Evolutionary conservation across 108 stramenopile genomes (phyloP).

Genomic region (Nitzschia sp.): DNA sequence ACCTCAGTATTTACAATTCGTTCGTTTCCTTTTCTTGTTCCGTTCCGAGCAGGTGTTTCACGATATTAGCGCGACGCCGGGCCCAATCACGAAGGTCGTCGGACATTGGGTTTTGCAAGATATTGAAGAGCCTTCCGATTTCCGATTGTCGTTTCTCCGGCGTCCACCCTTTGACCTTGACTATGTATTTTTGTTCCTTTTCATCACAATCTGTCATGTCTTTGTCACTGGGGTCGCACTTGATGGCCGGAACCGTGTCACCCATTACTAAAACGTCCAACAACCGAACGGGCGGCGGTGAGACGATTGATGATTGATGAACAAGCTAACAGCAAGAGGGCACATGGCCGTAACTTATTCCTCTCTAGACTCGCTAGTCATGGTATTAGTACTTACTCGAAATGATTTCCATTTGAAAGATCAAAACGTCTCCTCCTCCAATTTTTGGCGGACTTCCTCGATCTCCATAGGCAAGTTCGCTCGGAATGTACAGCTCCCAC

Average conservation of each 20-base stretch:
- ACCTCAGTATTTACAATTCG: not conserved
- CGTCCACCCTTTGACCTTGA: conserved; percentile 51
- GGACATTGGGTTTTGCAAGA: conserved; percentile 40
- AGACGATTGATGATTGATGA: no score
- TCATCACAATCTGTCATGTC: conserved; percentile 54
- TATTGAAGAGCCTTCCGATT: conserved; percentile 43
- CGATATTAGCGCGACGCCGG: conserved; percentile 21
- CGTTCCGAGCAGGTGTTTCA: conserved; percentile 12
- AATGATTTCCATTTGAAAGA: conserved; percentile 91
- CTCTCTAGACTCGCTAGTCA: no score
- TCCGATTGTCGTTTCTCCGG: conserved; percentile 43
- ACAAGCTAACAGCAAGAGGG: no score
- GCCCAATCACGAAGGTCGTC: conserved; percentile 38
- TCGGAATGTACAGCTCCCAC: conserved; percentile 96
- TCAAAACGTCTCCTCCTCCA: conserved; percentile 72
- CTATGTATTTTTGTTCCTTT: conserved; percentile 61
- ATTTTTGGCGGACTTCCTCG: conserved; percentile 75
- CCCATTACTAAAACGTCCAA: conserved; percentile 15
- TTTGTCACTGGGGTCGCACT: conserved; percentile 41
- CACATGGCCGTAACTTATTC: no score
- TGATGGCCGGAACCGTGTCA: conserved; percentile 44
- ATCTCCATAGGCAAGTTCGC: conserved; percentile 91
- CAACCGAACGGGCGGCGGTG: no score
- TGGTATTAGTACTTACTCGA: conserved; percentile 51
- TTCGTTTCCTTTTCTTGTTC: not conserved